Base-by-base conservation (phyloP, 345 rosid species). In the Eucalyptus victrix region DNA sequence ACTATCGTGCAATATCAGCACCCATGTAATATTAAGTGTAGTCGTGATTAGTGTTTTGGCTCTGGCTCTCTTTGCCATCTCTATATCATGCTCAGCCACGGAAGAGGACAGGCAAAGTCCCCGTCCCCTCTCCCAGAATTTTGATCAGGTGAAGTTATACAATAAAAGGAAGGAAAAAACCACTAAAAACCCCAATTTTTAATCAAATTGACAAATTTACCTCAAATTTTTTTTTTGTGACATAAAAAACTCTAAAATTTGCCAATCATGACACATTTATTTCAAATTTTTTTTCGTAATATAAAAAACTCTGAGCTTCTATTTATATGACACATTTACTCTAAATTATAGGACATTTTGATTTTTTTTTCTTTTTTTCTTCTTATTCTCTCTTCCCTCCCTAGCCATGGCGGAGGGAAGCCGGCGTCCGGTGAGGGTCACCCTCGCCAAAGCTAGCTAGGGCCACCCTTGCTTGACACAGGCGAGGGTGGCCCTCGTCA, bases 371-470 rank as follows among this genome's bases (percentile, higher is more conserved):
- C 1, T 13, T 49, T 4, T 12, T 4, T 4, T 49, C 15, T 49
- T 49, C 16, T 49, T 49, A 2, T 49, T 49, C 50, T 49, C 50
- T 49, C 50, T 49, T 49, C 50, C 50, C 50, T 49, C 50, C 50
- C 2, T 0, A 0, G 16, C 50, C 5, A 49, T 49, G 5, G 6
- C 1, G 2, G 2, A 49, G 50, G 50, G 50, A 49, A 49, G 50
- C 14, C 0, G 0, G 1, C 1, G 2, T 49, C 1, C 15, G 2
- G 0, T 2, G 16, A 49, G 50, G 14, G 49, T 1, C 14, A 14
- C 49, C 14, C 49, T 47, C 2, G 5, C 49, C 5, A 12, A 2
- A 12, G 49, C 14, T 47, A 12, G 49, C 14, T 47, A 47, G 49
- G 15, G 15, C 15, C 2, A 0, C 49, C 49, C 49, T 49, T 0